Conservation (phyloP, 2,329 filamentous ascomycete species). For the Aphanocladium album region DNA sequence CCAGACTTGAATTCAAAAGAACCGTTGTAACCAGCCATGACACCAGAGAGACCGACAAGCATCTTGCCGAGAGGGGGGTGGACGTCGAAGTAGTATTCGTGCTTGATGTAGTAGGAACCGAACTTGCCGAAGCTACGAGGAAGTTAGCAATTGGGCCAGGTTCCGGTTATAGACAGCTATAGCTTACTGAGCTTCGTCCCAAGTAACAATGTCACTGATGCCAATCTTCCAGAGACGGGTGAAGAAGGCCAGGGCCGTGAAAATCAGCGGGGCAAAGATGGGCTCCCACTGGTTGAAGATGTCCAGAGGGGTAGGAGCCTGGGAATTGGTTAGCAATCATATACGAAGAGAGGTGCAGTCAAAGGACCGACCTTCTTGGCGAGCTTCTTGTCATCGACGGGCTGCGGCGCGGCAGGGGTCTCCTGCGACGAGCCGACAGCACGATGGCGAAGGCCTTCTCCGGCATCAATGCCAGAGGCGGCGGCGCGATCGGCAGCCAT, state of each 20-base stretch:
- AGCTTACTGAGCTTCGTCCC: slow-evolving; percentile 61
- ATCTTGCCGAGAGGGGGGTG: slow-evolving; percentile 97
- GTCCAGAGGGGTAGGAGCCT: slow-evolving; percentile 55
- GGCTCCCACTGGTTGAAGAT: slow-evolving; percentile 60
- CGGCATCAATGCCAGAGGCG: slow-evolving; percentile 56
- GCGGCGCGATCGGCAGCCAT: slow-evolving; percentile 54
- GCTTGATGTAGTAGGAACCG: slow-evolving; percentile 97
- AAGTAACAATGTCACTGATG: slow-evolving; percentile 60
- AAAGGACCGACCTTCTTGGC: slow-evolving; percentile 45
- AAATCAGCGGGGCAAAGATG: slow-evolving; percentile 56
- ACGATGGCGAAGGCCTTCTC: slow-evolving; percentile 53
- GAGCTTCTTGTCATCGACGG: slow-evolving; percentile 54
- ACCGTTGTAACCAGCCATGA: slow-evolving; percentile 95
- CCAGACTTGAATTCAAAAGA: slow-evolving; percentile 99
- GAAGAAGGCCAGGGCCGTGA: slow-evolving; percentile 58
- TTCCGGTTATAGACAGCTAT: slow-evolving; percentile 11
- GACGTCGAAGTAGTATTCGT: slow-evolving; percentile 94
- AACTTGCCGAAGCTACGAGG: slow-evolving; percentile 80
- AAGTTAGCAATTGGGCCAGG: slow-evolving; percentile 17
- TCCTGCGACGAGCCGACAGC: slow-evolving; percentile 36
- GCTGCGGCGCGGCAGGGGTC: slow-evolving; percentile 31
- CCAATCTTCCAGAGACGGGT: slow-evolving; percentile 67
- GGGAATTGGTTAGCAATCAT: not conserved
- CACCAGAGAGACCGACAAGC: slow-evolving; percentile 92
- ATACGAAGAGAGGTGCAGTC: not conserved